Conservation (phyloP, 2,329 filamentous ascomycete genomes). For the Blastomyces silverae region DNA sequence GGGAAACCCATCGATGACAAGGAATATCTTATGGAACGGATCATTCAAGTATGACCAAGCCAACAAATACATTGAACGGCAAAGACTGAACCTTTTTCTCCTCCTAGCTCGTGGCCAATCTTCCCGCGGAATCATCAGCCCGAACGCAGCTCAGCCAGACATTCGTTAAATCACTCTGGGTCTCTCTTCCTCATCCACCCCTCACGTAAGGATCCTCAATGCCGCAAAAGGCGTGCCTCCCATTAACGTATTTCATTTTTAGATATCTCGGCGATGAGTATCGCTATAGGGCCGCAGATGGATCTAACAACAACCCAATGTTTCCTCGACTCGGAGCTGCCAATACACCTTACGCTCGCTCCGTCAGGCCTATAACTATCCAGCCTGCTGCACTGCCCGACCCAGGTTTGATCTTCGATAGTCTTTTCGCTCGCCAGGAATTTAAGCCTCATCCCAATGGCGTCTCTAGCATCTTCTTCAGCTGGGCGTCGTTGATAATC, state of each 20-base stretch:
- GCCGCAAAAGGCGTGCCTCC: slow-evolving; percentile 23
- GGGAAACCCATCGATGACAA: slow-evolving; percentile 65
- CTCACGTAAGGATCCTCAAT: slow-evolving; percentile 48
- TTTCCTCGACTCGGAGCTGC: slow-evolving; percentile 26
- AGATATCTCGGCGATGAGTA: slow-evolving; percentile 31
- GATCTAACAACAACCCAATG: slow-evolving; percentile 25
- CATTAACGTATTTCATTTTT: slow-evolving; percentile 26
- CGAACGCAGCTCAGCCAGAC: slow-evolving; percentile 58
- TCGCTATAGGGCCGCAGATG: slow-evolving; percentile 31
- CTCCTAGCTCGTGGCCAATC: slow-evolving; percentile 54
- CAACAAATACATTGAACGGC: slow-evolving; percentile 6
- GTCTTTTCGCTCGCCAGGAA: slow-evolving; percentile 45
- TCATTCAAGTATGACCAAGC: slow-evolving; percentile 49
- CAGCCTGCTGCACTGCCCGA: slow-evolving; percentile 25
- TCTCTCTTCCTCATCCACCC: slow-evolving; percentile 65
- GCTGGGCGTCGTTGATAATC: slow-evolving; percentile 48
- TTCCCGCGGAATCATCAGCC: slow-evolving; percentile 57
- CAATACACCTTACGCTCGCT: slow-evolving; percentile 27
- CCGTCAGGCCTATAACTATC: slow-evolving; percentile 20
- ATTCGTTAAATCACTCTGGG: slow-evolving; percentile 65
- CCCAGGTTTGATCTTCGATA: slow-evolving; percentile 28
- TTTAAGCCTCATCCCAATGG: slow-evolving; percentile 39
- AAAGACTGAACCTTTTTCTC: not conserved
- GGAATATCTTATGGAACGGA: slow-evolving; percentile 67
- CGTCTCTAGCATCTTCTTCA: slow-evolving; percentile 45